A percentile compares a stretch with the other conserved stretches of the same genome.
Evolutionary conservation across 2,329 filamentous ascomycete species (phyloP).

Genomic region (Dichotomopilus funicola): DNA sequence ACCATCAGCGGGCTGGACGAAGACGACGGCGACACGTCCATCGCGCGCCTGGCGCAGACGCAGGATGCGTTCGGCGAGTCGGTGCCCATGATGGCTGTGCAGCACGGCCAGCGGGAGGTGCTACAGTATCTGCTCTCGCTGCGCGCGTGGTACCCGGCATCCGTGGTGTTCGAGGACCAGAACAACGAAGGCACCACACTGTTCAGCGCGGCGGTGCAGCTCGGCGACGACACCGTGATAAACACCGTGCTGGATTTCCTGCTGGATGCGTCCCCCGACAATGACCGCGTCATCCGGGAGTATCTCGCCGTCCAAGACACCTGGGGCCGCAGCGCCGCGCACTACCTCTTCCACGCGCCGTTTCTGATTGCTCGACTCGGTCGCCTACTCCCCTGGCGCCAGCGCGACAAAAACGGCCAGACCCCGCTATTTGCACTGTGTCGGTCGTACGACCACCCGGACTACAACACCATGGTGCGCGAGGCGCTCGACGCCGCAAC

Average conservation of each 20-base stretch:
- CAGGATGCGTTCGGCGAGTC: constrained; percentile 70
- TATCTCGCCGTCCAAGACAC: constrained; percentile 75
- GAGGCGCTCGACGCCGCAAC: constrained; percentile 70
- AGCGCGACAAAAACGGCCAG: constrained; percentile 92
- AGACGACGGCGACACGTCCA: constrained; percentile 79
- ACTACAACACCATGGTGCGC: constrained; percentile 84
- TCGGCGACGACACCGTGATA: constrained; percentile 68
- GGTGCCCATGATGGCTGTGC: constrained; percentile 78
- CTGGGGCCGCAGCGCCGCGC: constrained; percentile 83
- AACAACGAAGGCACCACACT: constrained; percentile 89
- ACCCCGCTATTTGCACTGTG: constrained; percentile 96
- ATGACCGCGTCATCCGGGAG: constrained; percentile 45
- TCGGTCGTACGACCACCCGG: constrained; percentile 85
- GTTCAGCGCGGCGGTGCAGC: constrained; percentile 82
- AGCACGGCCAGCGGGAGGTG: constrained; percentile 63
- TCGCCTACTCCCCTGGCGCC: constrained; percentile 73
- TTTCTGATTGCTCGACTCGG: constrained; percentile 72
- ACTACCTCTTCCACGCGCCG: constrained; percentile 92
- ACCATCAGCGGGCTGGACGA: constrained; percentile 72
- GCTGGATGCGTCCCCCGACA: constrained; percentile 39
- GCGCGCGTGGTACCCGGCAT: constrained; percentile 65
- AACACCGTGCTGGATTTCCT: constrained; percentile 69
- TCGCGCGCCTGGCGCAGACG: constrained; percentile 69
- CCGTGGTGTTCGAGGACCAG: constrained; percentile 69
- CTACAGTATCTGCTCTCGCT: constrained; percentile 74